Percentiles rank a stretch among this genome's conserved stretches.
phyloP scores from a whole-genome alignment of 768 basidiomycete species.

The Cytidiella melzeri region DNA sequence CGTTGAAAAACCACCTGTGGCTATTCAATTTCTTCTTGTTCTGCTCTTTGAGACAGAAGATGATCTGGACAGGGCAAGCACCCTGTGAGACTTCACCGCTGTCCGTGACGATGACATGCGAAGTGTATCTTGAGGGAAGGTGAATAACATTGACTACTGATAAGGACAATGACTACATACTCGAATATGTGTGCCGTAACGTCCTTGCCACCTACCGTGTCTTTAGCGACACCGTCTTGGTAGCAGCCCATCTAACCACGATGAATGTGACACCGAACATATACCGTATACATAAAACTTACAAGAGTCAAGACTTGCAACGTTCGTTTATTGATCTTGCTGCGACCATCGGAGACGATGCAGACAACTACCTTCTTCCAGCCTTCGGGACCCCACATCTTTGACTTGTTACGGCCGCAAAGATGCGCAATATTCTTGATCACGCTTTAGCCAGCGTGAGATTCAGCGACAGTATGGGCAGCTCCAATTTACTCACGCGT shows the following conservation, averaged over 20 bases:
- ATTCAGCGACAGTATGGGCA: neutral
- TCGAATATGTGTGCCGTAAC: constrained; percentile 94
- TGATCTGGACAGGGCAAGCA: constrained; percentile 76
- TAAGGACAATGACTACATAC: constrained; percentile 35
- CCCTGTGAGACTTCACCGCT: constrained; percentile 72
- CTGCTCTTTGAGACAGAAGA: constrained; percentile 92
- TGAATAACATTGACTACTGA: too few relatives aligned
- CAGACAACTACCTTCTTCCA: constrained; percentile 92
- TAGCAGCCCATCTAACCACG: constrained; percentile 68
- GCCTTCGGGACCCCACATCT: constrained; percentile 81
- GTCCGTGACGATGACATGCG: constrained; percentile 72
- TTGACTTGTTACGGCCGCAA: constrained; percentile 62
- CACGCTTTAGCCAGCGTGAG: constrained; percentile 39
- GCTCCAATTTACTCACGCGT: constrained; percentile 48
- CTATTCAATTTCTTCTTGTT: constrained; percentile 97
- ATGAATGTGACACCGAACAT: constrained; percentile 4
- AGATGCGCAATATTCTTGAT: constrained; percentile 84
- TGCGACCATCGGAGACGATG: constrained; percentile 80
- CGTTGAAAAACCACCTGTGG: constrained; percentile 98
- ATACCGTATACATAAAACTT: constrained; percentile 18
- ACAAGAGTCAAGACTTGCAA: constrained; percentile 84
- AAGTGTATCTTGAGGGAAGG: constrained; percentile 52
- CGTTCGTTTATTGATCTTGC: constrained; percentile 84
- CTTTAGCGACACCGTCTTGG: constrained; percentile 87
- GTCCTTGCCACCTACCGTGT: constrained; percentile 82